A percentile compares a stretch with the other conserved stretches of the same genome.
These are phyloP conservation scores for Mortierella alpina DNA, from an alignment of 192 early-diverging fungal species.

Conservation along the genomic window DNA sequence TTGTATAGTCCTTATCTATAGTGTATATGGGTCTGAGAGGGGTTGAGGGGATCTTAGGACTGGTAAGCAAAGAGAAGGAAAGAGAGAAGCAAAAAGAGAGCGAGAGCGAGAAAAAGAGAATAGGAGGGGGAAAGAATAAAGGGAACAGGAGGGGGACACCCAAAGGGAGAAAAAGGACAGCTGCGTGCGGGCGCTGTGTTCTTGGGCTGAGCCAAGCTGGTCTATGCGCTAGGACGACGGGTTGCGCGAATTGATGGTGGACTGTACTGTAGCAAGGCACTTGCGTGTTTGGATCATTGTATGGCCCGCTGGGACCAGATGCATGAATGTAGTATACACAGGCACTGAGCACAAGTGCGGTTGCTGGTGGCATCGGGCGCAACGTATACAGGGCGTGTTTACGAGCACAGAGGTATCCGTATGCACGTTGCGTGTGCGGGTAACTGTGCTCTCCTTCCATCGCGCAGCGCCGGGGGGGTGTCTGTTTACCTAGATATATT, in stretches of 20 bases:
- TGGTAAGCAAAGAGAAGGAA: conserved; percentile 6
- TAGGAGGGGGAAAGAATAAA: conserved; percentile 14
- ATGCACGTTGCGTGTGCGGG: too few species aligned
- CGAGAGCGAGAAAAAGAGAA: background rate
- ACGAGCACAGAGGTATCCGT: too few species aligned
- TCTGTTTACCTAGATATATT: too few species aligned
- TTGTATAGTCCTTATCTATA: background rate
- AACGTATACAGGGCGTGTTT: too few species aligned
- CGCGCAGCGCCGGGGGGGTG: too few species aligned
- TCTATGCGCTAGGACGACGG: conserved; percentile 11
- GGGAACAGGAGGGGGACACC: background rate
- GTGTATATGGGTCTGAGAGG: conserved; percentile 3
- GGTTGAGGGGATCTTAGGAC: background rate
- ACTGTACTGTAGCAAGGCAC: background rate
- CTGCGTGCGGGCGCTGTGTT: conserved; percentile 6
- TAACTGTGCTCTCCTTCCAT: too few species aligned
- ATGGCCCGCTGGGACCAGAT: background rate
- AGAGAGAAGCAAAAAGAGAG: background rate
- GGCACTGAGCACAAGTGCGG: too few species aligned
- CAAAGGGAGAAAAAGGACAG: too few species aligned
- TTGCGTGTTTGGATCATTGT: background rate
- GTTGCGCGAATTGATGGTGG: background rate
- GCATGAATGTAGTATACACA: too few species aligned
- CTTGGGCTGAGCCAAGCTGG: conserved; percentile 24
- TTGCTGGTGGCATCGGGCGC: too few species aligned